phyloP scores from a whole-genome alignment of 306 rosid species.

The Delonix regia region DNA sequence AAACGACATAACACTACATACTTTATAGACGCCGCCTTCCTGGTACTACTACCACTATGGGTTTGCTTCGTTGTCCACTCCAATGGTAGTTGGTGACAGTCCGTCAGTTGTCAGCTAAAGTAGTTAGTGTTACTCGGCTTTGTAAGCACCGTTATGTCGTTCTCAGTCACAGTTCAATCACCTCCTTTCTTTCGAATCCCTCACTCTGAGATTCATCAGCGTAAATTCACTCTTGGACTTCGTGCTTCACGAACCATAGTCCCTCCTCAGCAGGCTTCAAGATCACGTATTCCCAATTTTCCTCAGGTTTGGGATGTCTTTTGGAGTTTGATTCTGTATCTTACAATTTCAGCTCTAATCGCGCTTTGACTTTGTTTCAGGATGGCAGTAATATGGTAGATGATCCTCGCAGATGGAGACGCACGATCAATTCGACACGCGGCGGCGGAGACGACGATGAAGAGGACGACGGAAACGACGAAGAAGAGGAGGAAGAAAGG shows the following conservation, averaged over 20 bases:
- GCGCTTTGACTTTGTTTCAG: slow-evolving; percentile 41
- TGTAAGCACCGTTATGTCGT: slow-evolving; percentile 41
- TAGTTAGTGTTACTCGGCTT: background rate
- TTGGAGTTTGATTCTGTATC: background rate
- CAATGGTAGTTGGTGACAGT: background rate
- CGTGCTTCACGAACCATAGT: background rate
- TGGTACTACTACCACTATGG: no score
- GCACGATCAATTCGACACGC: slow-evolving; percentile 33
- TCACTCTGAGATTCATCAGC: background rate
- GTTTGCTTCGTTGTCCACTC: background rate
- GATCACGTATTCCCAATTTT: slow-evolving; percentile 50
- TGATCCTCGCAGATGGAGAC: slow-evolving; percentile 64
- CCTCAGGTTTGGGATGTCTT: slow-evolving; percentile 43
- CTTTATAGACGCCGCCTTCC: no score
- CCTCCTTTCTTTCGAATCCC: background rate
- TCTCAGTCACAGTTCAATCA: slow-evolving; percentile 36
- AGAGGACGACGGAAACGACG: slow-evolving; percentile 48
- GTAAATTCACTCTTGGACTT: slow-evolving; percentile 21
- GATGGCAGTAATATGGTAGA: slow-evolving; percentile 43
- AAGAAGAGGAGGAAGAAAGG: slow-evolving; percentile 65
- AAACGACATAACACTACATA: no score
- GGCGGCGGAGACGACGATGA: slow-evolving; percentile 44
- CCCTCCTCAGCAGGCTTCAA: slow-evolving; percentile 47
- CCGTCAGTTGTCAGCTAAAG: background rate
- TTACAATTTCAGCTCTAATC: background rate